Evolutionary conservation across 306 rosid species (phyloP), one percentile per base, ranked within the genome.

Genomic region (Rubus parviflorus): DNA sequence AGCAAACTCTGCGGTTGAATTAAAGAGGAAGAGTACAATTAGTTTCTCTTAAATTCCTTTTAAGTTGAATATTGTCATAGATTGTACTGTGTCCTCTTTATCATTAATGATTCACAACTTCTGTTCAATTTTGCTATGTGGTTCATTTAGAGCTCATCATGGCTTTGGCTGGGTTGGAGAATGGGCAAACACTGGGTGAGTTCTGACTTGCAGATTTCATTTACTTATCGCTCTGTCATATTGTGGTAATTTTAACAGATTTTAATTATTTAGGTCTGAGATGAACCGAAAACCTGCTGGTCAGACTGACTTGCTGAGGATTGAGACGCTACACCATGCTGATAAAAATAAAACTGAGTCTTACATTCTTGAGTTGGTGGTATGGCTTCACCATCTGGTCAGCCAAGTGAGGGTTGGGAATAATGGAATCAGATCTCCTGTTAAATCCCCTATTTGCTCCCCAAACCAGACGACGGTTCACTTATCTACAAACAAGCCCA

Each of bases 161-260:
- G 94, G 98, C 82, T 93, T 89, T 68, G 99, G 99, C 67, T 96
- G 98, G 98, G 99, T 96, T 58, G 99, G 98, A 87, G 99, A 93
- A 86, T 96, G 97, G 99, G 99, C 98, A 46, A 96, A 92, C 80
- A 88, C 98, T 47, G 99, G 98, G 99, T 96, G 75, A 85, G 97
- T 81, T 60, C 47, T 45, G 15, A 85, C 68, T 45, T 16, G 25
- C 22, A 37, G 60, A 65, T 78, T 62, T 30, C 25, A 65, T 77
- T 74, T 46, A 30, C 58, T 20, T 13, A 8, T 41, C 45, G 61
- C 72, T 47, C 47, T 58, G 74, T 30, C 23, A 51, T 62, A 47
- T 57, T 86, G 49, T 73, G 45, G 79, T 58, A 20, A 51, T 22
- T 25, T 65, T 73, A 41, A 38, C 70, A 69, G 77, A 75, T 67